Conservation (phyloP, 108 stramenopile species). For the Cyclotella distinguenda region DNA sequence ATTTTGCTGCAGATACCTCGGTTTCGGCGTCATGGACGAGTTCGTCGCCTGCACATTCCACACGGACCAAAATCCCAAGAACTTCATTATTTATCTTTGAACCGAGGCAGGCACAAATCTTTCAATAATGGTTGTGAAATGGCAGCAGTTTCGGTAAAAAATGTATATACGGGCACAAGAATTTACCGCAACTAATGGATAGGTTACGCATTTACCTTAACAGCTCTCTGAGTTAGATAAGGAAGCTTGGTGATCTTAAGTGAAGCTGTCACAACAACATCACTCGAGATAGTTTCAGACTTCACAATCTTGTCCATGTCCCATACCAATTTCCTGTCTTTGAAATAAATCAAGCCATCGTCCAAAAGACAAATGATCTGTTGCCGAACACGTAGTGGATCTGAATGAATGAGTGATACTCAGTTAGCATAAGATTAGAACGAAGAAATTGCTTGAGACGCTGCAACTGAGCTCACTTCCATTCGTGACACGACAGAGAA, state of each 20-base stretch:
- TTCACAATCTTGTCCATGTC: slow-evolving; percentile 2
- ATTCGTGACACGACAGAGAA: slow-evolving; percentile 4
- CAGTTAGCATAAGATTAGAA: neutral
- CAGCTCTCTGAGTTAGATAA: neutral
- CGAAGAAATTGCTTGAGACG: neutral
- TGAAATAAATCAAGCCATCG: neutral
- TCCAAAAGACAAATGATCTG: slow-evolving; percentile 7
- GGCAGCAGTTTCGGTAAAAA: no score
- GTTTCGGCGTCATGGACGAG: neutral
- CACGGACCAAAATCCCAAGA: slow-evolving; percentile 8
- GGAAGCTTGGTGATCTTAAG: slow-evolving; percentile 7
- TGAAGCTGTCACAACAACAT: neutral
- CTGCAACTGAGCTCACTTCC: neutral
- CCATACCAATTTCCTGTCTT: slow-evolving; percentile 6
- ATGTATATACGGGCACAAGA: no score
- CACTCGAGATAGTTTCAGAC: neutral
- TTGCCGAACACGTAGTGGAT: slow-evolving; percentile 9
- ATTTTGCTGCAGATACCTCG: neutral
- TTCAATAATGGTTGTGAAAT: neutral
- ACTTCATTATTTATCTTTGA: slow-evolving; percentile 2
- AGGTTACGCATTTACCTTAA: neutral
- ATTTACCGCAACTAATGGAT: neutral
- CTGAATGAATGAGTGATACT: neutral
- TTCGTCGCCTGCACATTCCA: neutral
- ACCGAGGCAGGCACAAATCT: slow-evolving; percentile 17